These are phyloP conservation scores for Claviceps paspali DNA, from an alignment of 2,329 filamentous ascomycete genomes.

Conservation along the genomic window DNA sequence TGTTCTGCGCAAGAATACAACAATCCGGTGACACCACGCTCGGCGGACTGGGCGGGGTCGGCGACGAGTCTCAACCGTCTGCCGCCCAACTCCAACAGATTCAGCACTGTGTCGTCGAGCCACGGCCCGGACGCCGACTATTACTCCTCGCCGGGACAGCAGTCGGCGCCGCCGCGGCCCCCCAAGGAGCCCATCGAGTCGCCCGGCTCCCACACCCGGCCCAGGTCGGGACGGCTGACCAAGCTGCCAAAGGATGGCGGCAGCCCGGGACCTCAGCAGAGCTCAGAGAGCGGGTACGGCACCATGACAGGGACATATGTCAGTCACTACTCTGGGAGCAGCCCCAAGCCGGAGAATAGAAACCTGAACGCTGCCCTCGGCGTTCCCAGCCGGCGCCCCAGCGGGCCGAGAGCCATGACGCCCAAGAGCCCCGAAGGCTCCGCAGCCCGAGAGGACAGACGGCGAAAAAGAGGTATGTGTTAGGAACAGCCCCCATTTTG, in stretches of 20 bases:
- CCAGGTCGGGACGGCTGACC: constrained; percentile 30
- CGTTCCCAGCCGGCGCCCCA: constrained; percentile 37
- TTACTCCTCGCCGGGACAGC: constrained; percentile 28
- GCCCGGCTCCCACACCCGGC: constrained; percentile 26
- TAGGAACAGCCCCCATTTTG: background rate
- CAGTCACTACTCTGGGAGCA: constrained; percentile 39
- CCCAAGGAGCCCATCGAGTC: constrained; percentile 46
- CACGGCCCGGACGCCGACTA: constrained; percentile 24
- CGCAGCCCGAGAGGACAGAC: constrained; percentile 29
- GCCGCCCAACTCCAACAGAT: constrained; percentile 29
- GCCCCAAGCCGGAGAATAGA: constrained; percentile 40
- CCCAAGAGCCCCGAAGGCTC: constrained; percentile 35
- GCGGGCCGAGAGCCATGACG: constrained; percentile 46
- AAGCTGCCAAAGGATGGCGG: constrained; percentile 35
- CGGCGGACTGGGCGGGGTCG: constrained; percentile 47
- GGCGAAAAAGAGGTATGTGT: constrained; percentile 42
- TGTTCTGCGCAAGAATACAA: constrained; percentile 56
- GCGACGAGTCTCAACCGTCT: constrained; percentile 42
- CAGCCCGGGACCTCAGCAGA: constrained; percentile 41
- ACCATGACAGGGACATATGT: constrained; percentile 30
- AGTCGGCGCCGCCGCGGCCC: constrained; percentile 37
- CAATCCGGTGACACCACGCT: constrained; percentile 41
- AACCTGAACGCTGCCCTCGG: constrained; percentile 39
- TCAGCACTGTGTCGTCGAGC: constrained; percentile 29
- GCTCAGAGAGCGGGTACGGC: constrained; percentile 38